These are phyloP conservation scores for Plasmopara viticola DNA, from an alignment of 352 stramenopile genomes.

Conservation along the genomic window DNA sequence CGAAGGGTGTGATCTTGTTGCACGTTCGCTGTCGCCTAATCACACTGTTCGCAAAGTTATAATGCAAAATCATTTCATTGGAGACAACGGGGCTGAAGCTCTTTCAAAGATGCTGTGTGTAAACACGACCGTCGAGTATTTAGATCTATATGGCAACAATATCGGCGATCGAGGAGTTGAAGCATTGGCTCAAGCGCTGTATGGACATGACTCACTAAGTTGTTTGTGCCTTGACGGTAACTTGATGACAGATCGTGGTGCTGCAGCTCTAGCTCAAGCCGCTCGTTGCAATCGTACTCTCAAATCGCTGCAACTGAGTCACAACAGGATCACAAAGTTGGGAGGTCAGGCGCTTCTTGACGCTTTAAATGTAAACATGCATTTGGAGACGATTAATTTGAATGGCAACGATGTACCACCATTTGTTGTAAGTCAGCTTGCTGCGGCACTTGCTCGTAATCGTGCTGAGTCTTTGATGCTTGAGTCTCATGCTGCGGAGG, in stretches of 20 bases:
- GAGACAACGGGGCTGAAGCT: slow-evolving; percentile 49
- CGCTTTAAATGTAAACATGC: slow-evolving; percentile 56
- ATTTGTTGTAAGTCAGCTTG: slow-evolving; percentile 41
- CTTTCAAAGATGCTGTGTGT: slow-evolving; percentile 66
- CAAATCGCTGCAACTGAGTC: slow-evolving; percentile 49
- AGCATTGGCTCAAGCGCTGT: slow-evolving; percentile 56
- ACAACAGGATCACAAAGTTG: slow-evolving; percentile 48
- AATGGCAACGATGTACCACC: slow-evolving; percentile 45
- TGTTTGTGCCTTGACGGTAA: slow-evolving; percentile 56
- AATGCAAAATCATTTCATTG: slow-evolving; percentile 64
- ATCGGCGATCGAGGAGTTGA: slow-evolving; percentile 59
- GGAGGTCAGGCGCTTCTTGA: slow-evolving; percentile 47
- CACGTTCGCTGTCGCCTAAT: slow-evolving; percentile 58
- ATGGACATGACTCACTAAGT: slow-evolving; percentile 61
- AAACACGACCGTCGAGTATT: slow-evolving; percentile 59
- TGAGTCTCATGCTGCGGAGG: slow-evolving; percentile 39
- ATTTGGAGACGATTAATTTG: slow-evolving; percentile 55
- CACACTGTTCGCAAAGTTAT: slow-evolving; percentile 54
- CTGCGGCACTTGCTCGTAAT: slow-evolving; percentile 45
- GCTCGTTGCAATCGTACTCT: slow-evolving; percentile 60
- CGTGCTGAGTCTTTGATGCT: slow-evolving; percentile 33
- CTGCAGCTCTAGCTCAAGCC: slow-evolving; percentile 40
- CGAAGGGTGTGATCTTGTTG: slow-evolving; percentile 50
- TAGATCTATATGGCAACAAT: slow-evolving; percentile 64
- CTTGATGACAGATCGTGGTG: slow-evolving; percentile 51